phyloP scores from a whole-genome alignment of 805 yeast species.

The Isabelozyma pseudorhagii region DNA sequence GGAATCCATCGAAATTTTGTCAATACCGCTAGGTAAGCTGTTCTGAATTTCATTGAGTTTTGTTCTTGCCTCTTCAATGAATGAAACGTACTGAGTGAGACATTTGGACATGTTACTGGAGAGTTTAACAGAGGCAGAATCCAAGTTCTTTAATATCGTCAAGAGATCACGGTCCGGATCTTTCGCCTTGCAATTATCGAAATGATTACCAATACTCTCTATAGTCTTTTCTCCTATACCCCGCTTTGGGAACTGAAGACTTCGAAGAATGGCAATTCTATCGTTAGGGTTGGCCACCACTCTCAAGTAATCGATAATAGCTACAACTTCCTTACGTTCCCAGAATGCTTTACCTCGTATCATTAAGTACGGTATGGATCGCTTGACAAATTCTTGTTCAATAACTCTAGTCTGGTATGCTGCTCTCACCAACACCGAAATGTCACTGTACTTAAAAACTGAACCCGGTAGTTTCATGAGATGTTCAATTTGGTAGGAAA shows the following conservation, averaged over 20 bases:
- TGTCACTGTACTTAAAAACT: slow-evolving; percentile 51
- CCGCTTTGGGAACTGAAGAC: slow-evolving; percentile 57
- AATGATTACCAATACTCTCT: slow-evolving; percentile 18
- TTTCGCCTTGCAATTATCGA: neutral
- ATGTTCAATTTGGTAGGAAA: slow-evolving; percentile 53
- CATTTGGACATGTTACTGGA: slow-evolving; percentile 8
- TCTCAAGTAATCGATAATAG: slow-evolving; percentile 62
- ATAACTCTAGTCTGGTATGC: slow-evolving; percentile 57
- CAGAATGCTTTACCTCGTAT: slow-evolving; percentile 77
- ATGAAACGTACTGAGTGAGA: slow-evolving; percentile 21
- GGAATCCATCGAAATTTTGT: neutral
- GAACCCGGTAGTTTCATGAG: slow-evolving; percentile 42
- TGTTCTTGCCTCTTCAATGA: slow-evolving; percentile 19
- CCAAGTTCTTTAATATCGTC: neutral
- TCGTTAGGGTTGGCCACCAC: slow-evolving; percentile 60
- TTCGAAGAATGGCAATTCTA: slow-evolving; percentile 53
- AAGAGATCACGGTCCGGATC: neutral
- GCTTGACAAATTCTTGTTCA: slow-evolving; percentile 58
- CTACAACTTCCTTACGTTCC: slow-evolving; percentile 67
- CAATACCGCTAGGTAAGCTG: neutral
- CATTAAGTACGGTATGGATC: slow-evolving; percentile 61
- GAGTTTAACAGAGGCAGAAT: slow-evolving; percentile 4
- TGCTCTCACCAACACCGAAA: slow-evolving; percentile 71
- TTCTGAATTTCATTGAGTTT: slow-evolving; percentile 7
- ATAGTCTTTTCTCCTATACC: slow-evolving; percentile 64